These are phyloP conservation scores for Cercophora sp. DNA, from an alignment of 495 filamentous ascomycete species.

Conservation along the genomic window DNA sequence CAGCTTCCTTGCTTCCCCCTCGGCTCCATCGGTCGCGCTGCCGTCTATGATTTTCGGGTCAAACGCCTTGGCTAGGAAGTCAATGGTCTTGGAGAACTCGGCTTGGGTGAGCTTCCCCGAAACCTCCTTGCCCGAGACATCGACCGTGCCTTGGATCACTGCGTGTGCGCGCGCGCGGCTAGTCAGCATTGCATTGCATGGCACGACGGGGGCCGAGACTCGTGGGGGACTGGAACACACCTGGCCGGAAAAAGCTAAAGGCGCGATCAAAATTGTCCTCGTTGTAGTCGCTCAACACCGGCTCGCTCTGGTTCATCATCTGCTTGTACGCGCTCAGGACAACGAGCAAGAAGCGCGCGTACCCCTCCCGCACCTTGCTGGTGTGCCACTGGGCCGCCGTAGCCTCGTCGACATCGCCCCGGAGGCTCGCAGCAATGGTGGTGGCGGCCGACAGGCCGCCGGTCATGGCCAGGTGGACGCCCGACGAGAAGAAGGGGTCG, in stretches of 20 bases:
- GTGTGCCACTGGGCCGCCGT: conserved; percentile 45
- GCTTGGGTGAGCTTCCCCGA: conserved; percentile 34
- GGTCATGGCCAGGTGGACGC: conserved; percentile 46
- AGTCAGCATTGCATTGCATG: background rate
- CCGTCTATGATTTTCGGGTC: background rate
- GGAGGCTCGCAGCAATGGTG: conserved; percentile 26
- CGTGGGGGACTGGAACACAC: conserved; percentile 21
- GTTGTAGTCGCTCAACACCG: conserved; percentile 32
- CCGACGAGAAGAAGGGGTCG: conserved; percentile 44
- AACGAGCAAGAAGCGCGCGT: conserved; percentile 49
- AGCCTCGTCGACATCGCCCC: conserved; percentile 37
- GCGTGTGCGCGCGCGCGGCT: too few relatives aligned
- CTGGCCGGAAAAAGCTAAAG: conserved; percentile 41
- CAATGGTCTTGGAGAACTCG: conserved; percentile 34
- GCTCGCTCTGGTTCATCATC: conserved; percentile 36
- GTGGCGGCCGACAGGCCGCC: conserved; percentile 45
- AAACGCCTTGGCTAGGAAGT: conserved; percentile 37
- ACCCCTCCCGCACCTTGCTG: conserved; percentile 41
- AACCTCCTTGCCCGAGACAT: conserved; percentile 24
- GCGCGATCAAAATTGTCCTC: conserved; percentile 45
- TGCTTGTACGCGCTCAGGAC: conserved; percentile 44
- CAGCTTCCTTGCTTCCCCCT: conserved; percentile 16
- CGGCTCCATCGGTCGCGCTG: conserved; percentile 8
- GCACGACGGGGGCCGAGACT: background rate
- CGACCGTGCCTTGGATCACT: conserved; percentile 43